Evolutionary conservation across 352 stramenopile genomes (phyloP), one percentile per base, ranked within the genome.

Genomic region (Proteromonas lacertae): DNA sequence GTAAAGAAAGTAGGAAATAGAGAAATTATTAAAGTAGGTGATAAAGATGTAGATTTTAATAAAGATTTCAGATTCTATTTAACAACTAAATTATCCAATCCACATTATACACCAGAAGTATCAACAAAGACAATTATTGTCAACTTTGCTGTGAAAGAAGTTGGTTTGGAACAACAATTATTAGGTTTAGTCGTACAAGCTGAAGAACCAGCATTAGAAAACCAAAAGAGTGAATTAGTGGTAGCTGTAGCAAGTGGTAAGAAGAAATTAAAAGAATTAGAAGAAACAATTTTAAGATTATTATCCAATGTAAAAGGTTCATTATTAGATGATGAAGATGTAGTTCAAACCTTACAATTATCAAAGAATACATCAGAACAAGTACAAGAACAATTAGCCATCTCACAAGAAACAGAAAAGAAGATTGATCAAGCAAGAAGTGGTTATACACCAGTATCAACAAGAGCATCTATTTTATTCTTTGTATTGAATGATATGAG

Each of bases 21-120:
- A n/a, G 66, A 90, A 36, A 52, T 88, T 3, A 73, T 92, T 5
- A 66, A 67, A 9, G 45, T 92, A 0, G 78, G 78, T 0, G 78
- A 92, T 44, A 92, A 88, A 39, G 75, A 89, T 36, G 52, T 92
- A 1, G 77, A 92, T 40, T 92, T 86, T 56, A 80, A 76, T 16
- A 55, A 67, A 14, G 65, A 82, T 28, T 92, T 92, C 48, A 57
- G 66, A 0, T 76, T 92, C 28, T 92, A 88, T 47, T 59, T 92
- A 20, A 92, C 78, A 3, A 93, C 78, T 7, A 92, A 92, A 49
- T 56, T 92, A 18, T 62, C 69, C 26, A 92, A 92, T 45, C 78
- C 78, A 6, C 76, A 91, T 42, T 91, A 90, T 45, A 84, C 69
- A 0, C 76, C 76, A 1, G 51, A 59, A 45, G 42, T 92, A 12